Evolutionary conservation across 1,139 yeast species (phyloP), one percentile per base, ranked within the genome.

Genomic region (Geotrichum siamense): DNA sequence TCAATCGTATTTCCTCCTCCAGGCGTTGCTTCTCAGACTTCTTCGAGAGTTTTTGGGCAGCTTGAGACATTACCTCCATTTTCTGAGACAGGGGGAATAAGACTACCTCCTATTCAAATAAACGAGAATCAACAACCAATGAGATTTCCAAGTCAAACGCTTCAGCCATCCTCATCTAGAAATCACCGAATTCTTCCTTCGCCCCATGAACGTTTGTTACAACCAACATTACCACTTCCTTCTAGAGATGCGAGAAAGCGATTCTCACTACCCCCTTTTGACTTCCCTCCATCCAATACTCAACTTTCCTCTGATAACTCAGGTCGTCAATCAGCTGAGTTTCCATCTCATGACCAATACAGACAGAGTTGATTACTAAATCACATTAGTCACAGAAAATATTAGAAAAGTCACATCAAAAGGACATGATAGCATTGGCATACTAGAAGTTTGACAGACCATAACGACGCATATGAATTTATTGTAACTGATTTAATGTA

Each of bases 31-130:
- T 25, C 37, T 23, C 29, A 21, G 8, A 13, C 25, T 13, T 15
- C 38, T 15, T n/a, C 5, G 6, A n/a, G 33, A 26, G 39, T 33
- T 12, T 33, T 26, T 25, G 15, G 33, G 8, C 38, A 17, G 28
- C 38, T 26, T 13, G 28, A 33, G 16, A 10, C 26, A 5, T 17
- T 16, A 17, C n/a, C 39, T 3, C 30, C 28, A 9, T 33, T 41
- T 23, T n/a, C 38, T 5, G 41, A 36, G 15, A 13, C 36, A 15
- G 38, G 45, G 3, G 37, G 27, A 15, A 41, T 41, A n/a, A 22
- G 45, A n/a, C 29, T 41, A 15, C 45, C 45, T n/a, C 45, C 45
- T 3, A 41, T 41, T 21, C 43, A 40, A 20, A 33, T 40, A 13
- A 31, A 38, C 10, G 27, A 25, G 9, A 35, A 22, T 25, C 38